A percentile compares a stretch with the other conserved stretches of the same genome.
These are phyloP conservation scores for Vitis riparia DNA, from an alignment of 164 flowering plant species.

Conservation along the genomic window DNA sequence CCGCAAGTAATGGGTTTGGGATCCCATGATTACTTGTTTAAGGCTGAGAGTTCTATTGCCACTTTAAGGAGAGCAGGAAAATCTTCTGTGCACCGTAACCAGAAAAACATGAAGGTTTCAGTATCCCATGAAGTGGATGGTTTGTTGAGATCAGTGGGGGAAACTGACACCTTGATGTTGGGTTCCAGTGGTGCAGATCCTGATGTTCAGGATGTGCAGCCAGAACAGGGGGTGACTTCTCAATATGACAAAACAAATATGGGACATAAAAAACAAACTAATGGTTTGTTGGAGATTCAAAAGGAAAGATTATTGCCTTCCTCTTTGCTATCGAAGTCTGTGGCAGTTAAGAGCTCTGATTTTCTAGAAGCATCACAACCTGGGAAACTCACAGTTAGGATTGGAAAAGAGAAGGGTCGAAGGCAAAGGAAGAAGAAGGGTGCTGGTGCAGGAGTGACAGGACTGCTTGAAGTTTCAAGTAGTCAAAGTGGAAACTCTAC, in stretches of 20 bases:
- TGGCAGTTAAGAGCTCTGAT: slow-evolving; percentile 25
- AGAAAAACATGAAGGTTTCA: slow-evolving; percentile 26
- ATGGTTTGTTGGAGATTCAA: slow-evolving; percentile 10
- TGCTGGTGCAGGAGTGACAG: slow-evolving; percentile 35
- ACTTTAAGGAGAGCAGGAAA: slow-evolving; percentile 27
- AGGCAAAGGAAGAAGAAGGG: slow-evolving; percentile 58
- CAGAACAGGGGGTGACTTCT: slow-evolving; percentile 19
- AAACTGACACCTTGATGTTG: slow-evolving; percentile 25
- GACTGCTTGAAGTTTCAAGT: slow-evolving; percentile 61
- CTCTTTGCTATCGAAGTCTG: slow-evolving; percentile 27
- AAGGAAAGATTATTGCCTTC: slow-evolving; percentile 20
- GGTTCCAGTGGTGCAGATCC: slow-evolving; percentile 22
- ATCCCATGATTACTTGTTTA: slow-evolving; percentile 27
- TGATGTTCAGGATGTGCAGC: slow-evolving; percentile 21
- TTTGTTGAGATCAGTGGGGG: slow-evolving; percentile 28
- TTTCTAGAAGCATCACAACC: slow-evolving; percentile 32
- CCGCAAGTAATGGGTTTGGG: slow-evolving; percentile 35
- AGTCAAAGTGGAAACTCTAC: slow-evolving; percentile 98
- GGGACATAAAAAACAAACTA: slow-evolving; percentile 16
- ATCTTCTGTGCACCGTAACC: slow-evolving; percentile 18
- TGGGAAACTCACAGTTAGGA: slow-evolving; percentile 47
- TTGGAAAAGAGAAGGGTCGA: slow-evolving; percentile 51
- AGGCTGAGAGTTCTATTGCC: slow-evolving; percentile 29
- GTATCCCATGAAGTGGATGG: slow-evolving; percentile 22
- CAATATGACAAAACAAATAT: slow-evolving; percentile 15